Conservation (phyloP, 2,329 filamentous ascomycete species). For the Sclerotinia subarctica region DNA sequence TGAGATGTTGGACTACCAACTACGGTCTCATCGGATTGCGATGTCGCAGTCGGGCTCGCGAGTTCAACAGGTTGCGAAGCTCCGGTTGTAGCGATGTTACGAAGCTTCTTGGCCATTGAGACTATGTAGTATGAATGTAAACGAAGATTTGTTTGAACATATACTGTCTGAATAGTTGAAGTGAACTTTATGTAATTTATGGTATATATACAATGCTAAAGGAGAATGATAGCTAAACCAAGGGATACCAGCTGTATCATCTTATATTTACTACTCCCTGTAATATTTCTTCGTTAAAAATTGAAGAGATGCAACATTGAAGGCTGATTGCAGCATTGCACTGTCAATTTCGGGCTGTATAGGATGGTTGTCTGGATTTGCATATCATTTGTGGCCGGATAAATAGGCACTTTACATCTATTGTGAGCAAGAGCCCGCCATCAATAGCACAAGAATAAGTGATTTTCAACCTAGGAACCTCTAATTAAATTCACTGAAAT, state of each 20-base stretch:
- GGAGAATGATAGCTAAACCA: background rate
- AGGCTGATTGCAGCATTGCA: background rate
- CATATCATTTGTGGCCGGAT: background rate
- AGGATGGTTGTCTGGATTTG: background rate
- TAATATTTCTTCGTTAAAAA: background rate
- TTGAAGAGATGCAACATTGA: background rate
- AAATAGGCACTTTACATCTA: background rate
- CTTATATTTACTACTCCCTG: background rate
- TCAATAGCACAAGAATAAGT: background rate
- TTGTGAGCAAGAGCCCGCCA: background rate
- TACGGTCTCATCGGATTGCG: background rate
- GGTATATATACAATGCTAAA: background rate
- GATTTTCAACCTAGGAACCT: background rate
- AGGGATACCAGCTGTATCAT: background rate
- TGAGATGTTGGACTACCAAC: background rate
- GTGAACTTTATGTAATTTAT: background rate
- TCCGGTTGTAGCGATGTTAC: background rate
- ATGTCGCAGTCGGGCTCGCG: background rate
- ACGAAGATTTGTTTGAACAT: background rate
- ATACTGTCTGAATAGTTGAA: background rate
- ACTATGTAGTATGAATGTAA: background rate
- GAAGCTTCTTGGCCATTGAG: background rate
- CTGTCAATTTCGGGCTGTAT: background rate
- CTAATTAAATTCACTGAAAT: background rate
- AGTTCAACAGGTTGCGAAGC: background rate